These are phyloP conservation scores for Geranomyces michiganensis DNA, from an alignment of 192 early-diverging fungal genomes.

Conservation along the genomic window DNA sequence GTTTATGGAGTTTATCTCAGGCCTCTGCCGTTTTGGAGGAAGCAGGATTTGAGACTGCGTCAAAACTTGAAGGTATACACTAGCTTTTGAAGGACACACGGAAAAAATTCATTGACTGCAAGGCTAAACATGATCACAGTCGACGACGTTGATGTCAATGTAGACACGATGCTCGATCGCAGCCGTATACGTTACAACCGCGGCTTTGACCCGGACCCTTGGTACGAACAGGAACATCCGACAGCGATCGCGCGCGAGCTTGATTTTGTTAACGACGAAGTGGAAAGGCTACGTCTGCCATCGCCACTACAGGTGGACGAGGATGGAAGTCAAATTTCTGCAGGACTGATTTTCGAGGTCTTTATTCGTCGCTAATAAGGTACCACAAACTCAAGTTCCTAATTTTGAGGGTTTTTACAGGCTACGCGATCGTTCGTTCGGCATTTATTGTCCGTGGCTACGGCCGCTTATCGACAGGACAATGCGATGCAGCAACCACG, in stretches of 20 bases:
- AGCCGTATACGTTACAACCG: constrained; percentile 9
- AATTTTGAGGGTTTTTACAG: constrained; percentile 1
- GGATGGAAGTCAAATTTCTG: background rate
- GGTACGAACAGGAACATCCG: constrained; percentile 23
- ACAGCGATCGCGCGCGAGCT: constrained; percentile 16
- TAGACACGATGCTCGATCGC: constrained; percentile 6
- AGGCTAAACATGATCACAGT: background rate
- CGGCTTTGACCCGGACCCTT: background rate
- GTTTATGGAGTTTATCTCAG: constrained; percentile 18
- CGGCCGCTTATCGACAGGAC: constrained; percentile 8
- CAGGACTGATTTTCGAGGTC: constrained; percentile 27
- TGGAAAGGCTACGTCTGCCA: constrained; percentile 23
- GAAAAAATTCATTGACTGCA: background rate
- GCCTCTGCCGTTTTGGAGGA: background rate
- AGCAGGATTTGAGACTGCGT: background rate
- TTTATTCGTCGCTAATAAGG: background rate
- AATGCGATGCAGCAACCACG: background rate
- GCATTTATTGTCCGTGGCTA: background rate
- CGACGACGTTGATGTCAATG: constrained; percentile 1
- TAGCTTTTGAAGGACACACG: constrained; percentile 12
- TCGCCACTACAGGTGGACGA: background rate
- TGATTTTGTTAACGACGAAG: constrained; percentile 21
- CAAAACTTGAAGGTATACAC: constrained; percentile 10
- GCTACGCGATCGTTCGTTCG: constrained; percentile 11
- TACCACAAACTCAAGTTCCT: background rate